These are phyloP conservation scores for Chimonanthus praecox DNA, from an alignment of 164 flowering plant genomes.

Conservation along the genomic window DNA sequence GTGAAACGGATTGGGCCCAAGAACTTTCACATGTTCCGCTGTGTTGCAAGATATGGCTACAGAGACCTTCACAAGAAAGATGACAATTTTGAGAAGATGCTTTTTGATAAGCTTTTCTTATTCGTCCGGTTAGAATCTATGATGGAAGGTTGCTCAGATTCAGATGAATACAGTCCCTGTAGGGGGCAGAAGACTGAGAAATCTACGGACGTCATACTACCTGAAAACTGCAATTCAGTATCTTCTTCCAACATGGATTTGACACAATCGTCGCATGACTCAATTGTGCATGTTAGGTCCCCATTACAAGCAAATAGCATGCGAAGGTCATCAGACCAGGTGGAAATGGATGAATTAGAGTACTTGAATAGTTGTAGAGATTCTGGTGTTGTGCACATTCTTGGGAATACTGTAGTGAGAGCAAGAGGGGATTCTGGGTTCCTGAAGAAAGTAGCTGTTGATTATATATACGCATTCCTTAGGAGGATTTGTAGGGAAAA, in stretches of 20 bases:
- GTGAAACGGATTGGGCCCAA: slow-evolving; percentile 90
- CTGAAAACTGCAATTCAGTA: slow-evolving; percentile 26
- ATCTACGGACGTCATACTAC: slow-evolving; percentile 35
- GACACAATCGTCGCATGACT: slow-evolving; percentile 51
- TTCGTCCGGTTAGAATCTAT: slow-evolving; percentile 78
- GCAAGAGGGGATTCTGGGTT: slow-evolving; percentile 66
- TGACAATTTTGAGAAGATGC: slow-evolving; percentile 82
- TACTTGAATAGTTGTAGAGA: slow-evolving; percentile 66
- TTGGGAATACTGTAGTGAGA: slow-evolving; percentile 80
- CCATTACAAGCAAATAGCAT: slow-evolving; percentile 23
- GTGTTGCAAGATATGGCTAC: slow-evolving; percentile 94
- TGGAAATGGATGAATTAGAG: slow-evolving; percentile 65
- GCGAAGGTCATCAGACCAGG: slow-evolving; percentile 34
- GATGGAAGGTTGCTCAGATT: slow-evolving; percentile 95
- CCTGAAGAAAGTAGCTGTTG: slow-evolving; percentile 65
- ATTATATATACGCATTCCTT: slow-evolving; percentile 85
- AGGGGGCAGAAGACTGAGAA: slow-evolving; percentile 44
- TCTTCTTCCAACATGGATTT: slow-evolving; percentile 30
- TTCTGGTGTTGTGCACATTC: slow-evolving; percentile 90
- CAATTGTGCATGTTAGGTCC: slow-evolving; percentile 47
- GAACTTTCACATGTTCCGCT: slow-evolving; percentile 88
- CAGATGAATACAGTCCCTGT: slow-evolving; percentile 33
- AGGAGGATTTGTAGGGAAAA: slow-evolving; percentile 89
- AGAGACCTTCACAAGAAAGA: slow-evolving; percentile 93
- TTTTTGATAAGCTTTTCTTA: slow-evolving; percentile 60